These are phyloP conservation scores for Leishmania mexicana DNA, from an alignment of 208 protist species.

Conservation along the genomic window DNA sequence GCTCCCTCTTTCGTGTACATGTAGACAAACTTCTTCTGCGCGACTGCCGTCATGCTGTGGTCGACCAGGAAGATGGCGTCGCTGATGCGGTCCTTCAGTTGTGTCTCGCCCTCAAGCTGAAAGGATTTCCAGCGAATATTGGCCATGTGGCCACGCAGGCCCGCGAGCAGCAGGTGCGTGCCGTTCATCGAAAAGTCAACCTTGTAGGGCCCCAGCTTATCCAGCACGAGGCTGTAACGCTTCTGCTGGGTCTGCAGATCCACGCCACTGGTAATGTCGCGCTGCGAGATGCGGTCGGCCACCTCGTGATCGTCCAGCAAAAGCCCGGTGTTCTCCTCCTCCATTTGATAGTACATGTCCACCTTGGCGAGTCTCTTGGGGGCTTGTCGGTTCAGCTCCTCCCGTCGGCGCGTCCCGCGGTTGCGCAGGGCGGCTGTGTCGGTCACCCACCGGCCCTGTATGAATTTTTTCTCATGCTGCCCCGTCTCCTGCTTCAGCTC, in stretches of 20 bases:
- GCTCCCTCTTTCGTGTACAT: constrained; percentile 98
- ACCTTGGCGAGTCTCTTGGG: constrained; percentile 70
- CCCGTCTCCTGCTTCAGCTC: constrained; percentile 48
- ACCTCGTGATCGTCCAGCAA: constrained; percentile 90
- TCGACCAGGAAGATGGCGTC: constrained; percentile 97
- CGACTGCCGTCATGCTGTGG: constrained; percentile 97
- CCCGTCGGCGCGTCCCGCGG: constrained; percentile 46
- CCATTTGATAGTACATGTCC: constrained; percentile 68
- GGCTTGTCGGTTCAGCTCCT: constrained; percentile 60
- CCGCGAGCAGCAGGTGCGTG: constrained; percentile 93
- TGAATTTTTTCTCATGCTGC: constrained; percentile 54
- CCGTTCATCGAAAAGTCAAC: constrained; percentile 95
- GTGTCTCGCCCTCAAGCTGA: constrained; percentile 92
- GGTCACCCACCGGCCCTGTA: constrained; percentile 84
- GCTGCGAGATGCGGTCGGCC: constrained; percentile 93
- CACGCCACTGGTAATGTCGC: constrained; percentile 86
- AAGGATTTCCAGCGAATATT: constrained; percentile 96
- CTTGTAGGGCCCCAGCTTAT: constrained; percentile 95
- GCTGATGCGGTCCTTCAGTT: constrained; percentile 93
- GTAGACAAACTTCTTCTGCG: constrained; percentile 99
- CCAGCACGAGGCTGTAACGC: constrained; percentile 93
- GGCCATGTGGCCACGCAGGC: constrained; percentile 96
- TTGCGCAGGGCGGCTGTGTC: constrained; percentile 72
- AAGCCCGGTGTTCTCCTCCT: constrained; percentile 70
- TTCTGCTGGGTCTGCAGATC: constrained; percentile 94